Base-by-base conservation (phyloP, 768 basidiomycete genomes). In the Solioccasus polychromus region DNA sequence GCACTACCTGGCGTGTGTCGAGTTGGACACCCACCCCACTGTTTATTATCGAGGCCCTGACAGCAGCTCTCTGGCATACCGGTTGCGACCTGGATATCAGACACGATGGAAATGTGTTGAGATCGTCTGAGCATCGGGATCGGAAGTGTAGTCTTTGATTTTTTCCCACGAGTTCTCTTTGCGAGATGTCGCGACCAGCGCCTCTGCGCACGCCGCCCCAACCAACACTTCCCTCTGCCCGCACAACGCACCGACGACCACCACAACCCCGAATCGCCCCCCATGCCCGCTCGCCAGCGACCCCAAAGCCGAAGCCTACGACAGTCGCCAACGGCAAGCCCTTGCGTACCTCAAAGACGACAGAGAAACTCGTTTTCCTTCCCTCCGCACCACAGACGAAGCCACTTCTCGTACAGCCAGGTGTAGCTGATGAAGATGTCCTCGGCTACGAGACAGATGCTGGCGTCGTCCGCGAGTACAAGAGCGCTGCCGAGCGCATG, bases 311-410 rank as follows among this genome's bases (percentile, higher is more conserved):
- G 2, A 60, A 61, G 9, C 48, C 52, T 10, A 43, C 43, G 0
- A 22, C 52, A 44, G 62, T 30, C 36, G 59, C 22, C 41, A 52
- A 53, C 2, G 60, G 63, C 1, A 87, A 85, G 59, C 71, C 76
- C 1, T 83, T 87, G 52, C 78, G 94, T 32, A 87, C 90, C 1
- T 91, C 90, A 12, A 97, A 96, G 69, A 92, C 88, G 0, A 87
- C 85, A 1, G 91, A 94, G 55, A 90, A 89, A 59, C 87, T 93
- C 47, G 92, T 97, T 12, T 75, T 90, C 15, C 77, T 97, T 7
- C 93, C 93, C 0, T 90, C 90, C 30, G 92, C 83, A 22, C 90
- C 92, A 1, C 93, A 97, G 63, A 90, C 91, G 0, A 82, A 80
- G 45, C 85, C 90, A 1, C 76, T 83, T 8, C 60, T 58, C 19